phyloP scores from a whole-genome alignment of 768 basidiomycete genomes.

The Chiua virens region DNA sequence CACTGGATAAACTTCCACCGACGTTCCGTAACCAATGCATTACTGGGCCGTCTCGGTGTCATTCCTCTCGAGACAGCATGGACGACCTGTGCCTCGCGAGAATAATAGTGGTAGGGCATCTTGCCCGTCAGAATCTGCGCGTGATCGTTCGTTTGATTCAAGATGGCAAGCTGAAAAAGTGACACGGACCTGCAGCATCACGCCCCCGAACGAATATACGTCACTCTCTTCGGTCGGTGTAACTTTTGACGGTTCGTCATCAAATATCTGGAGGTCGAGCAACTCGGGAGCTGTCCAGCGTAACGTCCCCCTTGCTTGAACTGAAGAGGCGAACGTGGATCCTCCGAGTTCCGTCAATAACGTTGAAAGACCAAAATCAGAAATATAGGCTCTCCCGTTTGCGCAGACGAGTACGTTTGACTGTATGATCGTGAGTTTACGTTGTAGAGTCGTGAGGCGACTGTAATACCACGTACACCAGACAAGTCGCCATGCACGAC shows the following conservation, averaged over 20 bases:
- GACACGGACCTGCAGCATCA: slow-evolving; percentile 23
- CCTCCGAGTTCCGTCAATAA: slow-evolving; percentile 39
- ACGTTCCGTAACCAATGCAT: slow-evolving; percentile 3
- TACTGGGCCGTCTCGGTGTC: slow-evolving; percentile 6
- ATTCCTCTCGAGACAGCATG: slow-evolving; percentile 13
- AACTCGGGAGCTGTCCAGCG: slow-evolving; percentile 17
- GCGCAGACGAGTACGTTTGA: slow-evolving; percentile 17
- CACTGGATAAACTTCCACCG: slow-evolving; percentile 10
- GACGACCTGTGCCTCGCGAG: slow-evolving; percentile 10
- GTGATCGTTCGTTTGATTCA: not conserved
- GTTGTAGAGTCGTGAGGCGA: not conserved
- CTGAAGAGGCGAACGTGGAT: slow-evolving; percentile 35
- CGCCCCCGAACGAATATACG: slow-evolving; percentile 30
- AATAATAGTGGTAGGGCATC: slow-evolving; percentile 13
- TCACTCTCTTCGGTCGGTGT: slow-evolving; percentile 12
- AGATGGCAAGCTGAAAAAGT: not conserved
- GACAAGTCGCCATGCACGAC: slow-evolving; percentile 19
- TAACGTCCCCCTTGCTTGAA: slow-evolving; percentile 34
- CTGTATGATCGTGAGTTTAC: not conserved
- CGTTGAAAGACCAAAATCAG: slow-evolving; percentile 48
- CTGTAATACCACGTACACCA: slow-evolving; percentile 17
- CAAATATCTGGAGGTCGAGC: slow-evolving; percentile 24
- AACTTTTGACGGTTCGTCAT: slow-evolving; percentile 4
- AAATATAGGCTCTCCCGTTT: slow-evolving; percentile 15
- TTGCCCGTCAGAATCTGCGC: slow-evolving; percentile 12